A percentile compares a stretch with the other conserved stretches of the same genome.
These are phyloP conservation scores for Zygoascus sp. DNA, from an alignment of 1,139 yeast species.

Conservation along the genomic window DNA sequence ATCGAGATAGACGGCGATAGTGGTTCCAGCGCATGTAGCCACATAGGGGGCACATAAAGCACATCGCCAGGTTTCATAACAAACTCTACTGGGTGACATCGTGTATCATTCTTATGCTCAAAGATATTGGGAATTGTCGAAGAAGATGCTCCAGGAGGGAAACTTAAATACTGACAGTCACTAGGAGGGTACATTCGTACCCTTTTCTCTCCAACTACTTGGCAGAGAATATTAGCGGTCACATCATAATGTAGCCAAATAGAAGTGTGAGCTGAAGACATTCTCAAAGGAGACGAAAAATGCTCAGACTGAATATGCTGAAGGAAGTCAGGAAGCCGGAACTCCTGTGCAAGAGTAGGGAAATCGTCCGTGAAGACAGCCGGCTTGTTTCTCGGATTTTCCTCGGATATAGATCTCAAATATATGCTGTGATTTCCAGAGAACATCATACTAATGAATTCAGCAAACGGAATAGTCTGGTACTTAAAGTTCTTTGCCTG, in stretches of 20 bases:
- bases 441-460: slow-evolving; percentile 29
- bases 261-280: slow-evolving; percentile 34
- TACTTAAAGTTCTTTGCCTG: slow-evolving; percentile 35
- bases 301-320: slow-evolving; percentile 19
- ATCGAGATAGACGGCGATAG: slow-evolving; percentile 33
- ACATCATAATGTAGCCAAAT: slow-evolving; percentile 41
- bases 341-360: slow-evolving; percentile 31
- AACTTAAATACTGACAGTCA: slow-evolving; percentile 29
- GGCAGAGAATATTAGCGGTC: slow-evolving; percentile 37
- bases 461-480: slow-evolving; percentile 28
- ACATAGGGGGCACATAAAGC: slow-evolving; percentile 36
- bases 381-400: slow-evolving; percentile 32
- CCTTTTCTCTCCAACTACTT: slow-evolving; percentile 33
- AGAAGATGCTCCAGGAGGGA: slow-evolving; percentile 35
- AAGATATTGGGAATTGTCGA: slow-evolving; percentile 35
- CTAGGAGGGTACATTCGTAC: slow-evolving; percentile 37
- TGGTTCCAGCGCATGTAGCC: slow-evolving; percentile 39
- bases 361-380: slow-evolving; percentile 33
- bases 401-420: slow-evolving; percentile 32
- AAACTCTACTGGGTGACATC: slow-evolving; percentile 31
- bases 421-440: slow-evolving; percentile 21
- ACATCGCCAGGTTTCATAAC: slow-evolving; percentile 38
- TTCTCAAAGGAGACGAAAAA: slow-evolving; percentile 36
- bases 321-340: slow-evolving; percentile 30
- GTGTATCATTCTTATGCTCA: slow-evolving; percentile 20